phyloP scores from a whole-genome alignment of 1,139 yeast genomes.

The Debaryomycetaceae sp. region DNA sequence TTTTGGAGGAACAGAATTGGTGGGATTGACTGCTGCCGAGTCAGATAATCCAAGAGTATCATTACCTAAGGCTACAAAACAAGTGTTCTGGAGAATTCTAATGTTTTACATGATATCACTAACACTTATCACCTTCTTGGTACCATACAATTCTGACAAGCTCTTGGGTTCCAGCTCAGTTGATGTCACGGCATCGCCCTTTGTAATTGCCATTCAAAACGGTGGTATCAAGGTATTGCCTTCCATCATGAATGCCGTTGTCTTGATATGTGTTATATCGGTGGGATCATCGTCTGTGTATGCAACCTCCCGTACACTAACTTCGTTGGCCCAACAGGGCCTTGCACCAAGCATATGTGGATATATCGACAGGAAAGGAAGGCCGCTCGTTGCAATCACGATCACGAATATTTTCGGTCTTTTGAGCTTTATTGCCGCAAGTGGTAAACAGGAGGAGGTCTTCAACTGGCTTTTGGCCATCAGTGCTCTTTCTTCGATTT shows the following conservation, averaged over 20 bases:
- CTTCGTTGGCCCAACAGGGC: conserved; percentile 42
- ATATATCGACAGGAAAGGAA: conserved; percentile 39
- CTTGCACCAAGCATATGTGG: conserved; percentile 38
- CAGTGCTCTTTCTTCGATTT: conserved; percentile 35
- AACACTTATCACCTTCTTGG: conserved; percentile 29
- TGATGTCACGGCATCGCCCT: conserved; percentile 44
- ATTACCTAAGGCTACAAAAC: conserved; percentile 39
- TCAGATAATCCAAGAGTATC: conserved; percentile 37
- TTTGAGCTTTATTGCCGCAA: conserved; percentile 38
- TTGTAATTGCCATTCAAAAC: conserved; percentile 49
- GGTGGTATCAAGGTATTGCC: conserved; percentile 51
- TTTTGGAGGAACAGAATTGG: conserved; percentile 40
- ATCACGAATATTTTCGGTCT: conserved; percentile 36
- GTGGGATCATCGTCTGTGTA: conserved; percentile 46
- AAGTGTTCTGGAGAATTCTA: conserved; percentile 34
- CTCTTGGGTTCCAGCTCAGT: conserved; percentile 26
- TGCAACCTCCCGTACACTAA: conserved; percentile 42
- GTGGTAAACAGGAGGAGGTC: conserved; percentile 26
- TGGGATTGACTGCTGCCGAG: conserved; percentile 41
- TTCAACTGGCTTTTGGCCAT: conserved; percentile 36
- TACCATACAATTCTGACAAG: conserved; percentile 22
- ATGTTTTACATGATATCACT: conserved; percentile 32
- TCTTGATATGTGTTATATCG: conserved; percentile 39
- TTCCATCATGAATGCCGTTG: conserved; percentile 43
- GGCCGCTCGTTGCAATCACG: conserved; percentile 40